Percentiles rank a stretch among this genome's conserved stretches.
Evolutionary conservation across 441 rosid species (phyloP).

Genomic region (Pelargonium myrrhifolium): DNA sequence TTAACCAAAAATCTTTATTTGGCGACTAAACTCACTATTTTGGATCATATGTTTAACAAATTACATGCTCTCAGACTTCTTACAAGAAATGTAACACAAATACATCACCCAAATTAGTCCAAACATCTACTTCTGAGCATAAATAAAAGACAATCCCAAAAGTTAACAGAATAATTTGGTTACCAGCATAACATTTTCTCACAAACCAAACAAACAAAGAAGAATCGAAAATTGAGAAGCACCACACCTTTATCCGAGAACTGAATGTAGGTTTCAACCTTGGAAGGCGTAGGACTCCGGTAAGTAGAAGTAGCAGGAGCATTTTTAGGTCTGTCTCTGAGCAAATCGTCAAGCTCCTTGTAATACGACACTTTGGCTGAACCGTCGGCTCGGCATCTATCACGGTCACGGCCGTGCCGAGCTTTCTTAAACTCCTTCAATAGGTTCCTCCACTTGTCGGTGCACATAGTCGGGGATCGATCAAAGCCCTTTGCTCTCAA

Average conservation of each 20-base stretch:
- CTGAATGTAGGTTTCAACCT: background rate
- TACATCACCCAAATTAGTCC: too few relatives aligned
- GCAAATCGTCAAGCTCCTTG: conserved; percentile 3
- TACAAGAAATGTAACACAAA: too few relatives aligned
- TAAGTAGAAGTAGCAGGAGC: background rate
- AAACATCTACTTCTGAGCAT: too few relatives aligned
- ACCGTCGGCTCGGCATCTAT: background rate
- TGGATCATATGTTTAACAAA: too few relatives aligned
- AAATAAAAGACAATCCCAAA: too few relatives aligned
- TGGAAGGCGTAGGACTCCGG: background rate
- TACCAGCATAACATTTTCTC: too few relatives aligned
- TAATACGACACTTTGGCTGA: conserved; percentile 1
- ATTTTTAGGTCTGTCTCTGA: background rate
- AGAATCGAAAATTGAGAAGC: too few relatives aligned
- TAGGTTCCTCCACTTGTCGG: conserved; percentile 24
- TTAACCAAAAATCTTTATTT: too few relatives aligned
- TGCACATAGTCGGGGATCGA: conserved; percentile 20
- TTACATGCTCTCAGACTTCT: too few relatives aligned
- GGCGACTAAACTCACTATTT: too few relatives aligned
- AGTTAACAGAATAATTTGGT: too few relatives aligned
- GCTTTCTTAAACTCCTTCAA: conserved; percentile 23
- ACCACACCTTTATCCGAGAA: conserved; percentile 2
- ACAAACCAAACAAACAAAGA: too few relatives aligned
- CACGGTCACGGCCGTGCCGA: background rate
- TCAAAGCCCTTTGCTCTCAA: conserved; percentile 21